Evolutionary conservation across 108 stramenopile genomes (phyloP), one percentile per base, ranked within the genome.

Genomic region (Cyclotella atomus): DNA sequence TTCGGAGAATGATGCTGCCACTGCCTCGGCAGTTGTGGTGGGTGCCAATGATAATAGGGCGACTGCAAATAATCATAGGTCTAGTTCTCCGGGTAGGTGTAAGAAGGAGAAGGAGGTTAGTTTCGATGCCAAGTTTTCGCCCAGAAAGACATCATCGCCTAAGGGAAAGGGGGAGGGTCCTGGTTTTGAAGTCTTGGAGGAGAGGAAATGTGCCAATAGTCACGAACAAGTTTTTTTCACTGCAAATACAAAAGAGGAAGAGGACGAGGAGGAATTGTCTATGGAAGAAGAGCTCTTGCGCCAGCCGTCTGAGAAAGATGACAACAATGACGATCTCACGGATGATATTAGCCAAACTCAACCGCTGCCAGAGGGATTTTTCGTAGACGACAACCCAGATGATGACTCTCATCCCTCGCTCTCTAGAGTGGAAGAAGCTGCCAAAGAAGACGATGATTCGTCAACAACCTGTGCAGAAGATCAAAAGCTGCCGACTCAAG

Each of bases 311-410:
- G 52, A 2, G 32, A 57, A 57, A 21, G 70, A 59, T 41, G 30
- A 15, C 16, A 4, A 6, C 29, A 29, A 32, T 20, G 6, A 44
- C 25, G 68, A 59, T 29, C 34, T 3, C 59, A 38, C 30, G 34
- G 21, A 59, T 10, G 60, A 49, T 28, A 33, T 60, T 7, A 57
- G 56, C 14, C 56, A 57, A 57, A 57, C 56, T 3, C 56, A 57
- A 30, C 20, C 56, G 15, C 32, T 57, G 29, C 56, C 56, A 1
- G 32, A 10, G 29, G 20, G 10, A 24, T 10, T 24, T 9, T 12
- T 9, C 38, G 12, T 7, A 7, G 12, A 41, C 19, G 20, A 20
- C 4, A 2, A 53, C 24, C 10, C 52, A 20, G 52, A 53, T 5
- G 23, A 23, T 23, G 19, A 23, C 52, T 53, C 52, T 23, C 21